Evolutionary conservation across 495 filamentous ascomycete genomes (phyloP).

Genomic region (Hypoxylon intermedium): DNA sequence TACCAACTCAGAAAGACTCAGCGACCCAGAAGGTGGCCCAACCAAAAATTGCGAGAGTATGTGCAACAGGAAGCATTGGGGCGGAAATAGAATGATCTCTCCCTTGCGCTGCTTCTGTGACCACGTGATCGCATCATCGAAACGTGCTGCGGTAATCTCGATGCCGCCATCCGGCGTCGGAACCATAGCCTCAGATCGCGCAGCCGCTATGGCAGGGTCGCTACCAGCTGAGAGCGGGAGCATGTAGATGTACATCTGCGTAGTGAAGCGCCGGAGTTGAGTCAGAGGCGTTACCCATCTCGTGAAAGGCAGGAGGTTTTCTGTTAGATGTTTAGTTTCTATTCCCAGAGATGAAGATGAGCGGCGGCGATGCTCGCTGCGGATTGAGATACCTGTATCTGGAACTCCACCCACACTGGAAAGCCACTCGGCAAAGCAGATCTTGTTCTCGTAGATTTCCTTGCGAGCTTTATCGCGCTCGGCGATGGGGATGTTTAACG

Average conservation of each 20-base stretch:
- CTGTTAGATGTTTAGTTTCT: conserved; percentile 40
- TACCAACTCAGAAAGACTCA: conserved; percentile 31
- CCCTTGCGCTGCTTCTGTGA: conserved; percentile 63
- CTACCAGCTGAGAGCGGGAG: conserved; percentile 66
- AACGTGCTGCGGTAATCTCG: conserved; percentile 84
- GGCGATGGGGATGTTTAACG: conserved; percentile 64
- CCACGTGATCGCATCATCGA: conserved; percentile 73
- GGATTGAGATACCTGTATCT: conserved; percentile 65
- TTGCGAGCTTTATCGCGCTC: conserved; percentile 71
- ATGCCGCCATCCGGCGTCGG: conserved; percentile 82
- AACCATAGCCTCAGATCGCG: conserved; percentile 46
- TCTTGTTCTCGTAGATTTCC: conserved; percentile 65
- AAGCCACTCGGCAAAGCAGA: conserved; percentile 74
- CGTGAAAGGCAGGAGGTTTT: conserved; percentile 80
- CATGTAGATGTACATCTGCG: conserved; percentile 96
- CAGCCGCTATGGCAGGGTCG: conserved; percentile 47
- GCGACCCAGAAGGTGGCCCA: conserved; percentile 44
- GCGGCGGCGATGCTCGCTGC: neutral
- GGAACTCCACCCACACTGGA: conserved; percentile 63
- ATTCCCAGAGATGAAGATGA: neutral
- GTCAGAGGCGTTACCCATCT: conserved; percentile 86
- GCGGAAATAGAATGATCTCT: conserved; percentile 86
- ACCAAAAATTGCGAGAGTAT: conserved; percentile 69
- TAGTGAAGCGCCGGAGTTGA: conserved; percentile 78
- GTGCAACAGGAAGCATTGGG: conserved; percentile 81